Evolutionary conservation across 2,329 filamentous ascomycete genomes (phyloP), one percentile per base, ranked within the genome.

Genomic region (Ceratocystis albifundus): DNA sequence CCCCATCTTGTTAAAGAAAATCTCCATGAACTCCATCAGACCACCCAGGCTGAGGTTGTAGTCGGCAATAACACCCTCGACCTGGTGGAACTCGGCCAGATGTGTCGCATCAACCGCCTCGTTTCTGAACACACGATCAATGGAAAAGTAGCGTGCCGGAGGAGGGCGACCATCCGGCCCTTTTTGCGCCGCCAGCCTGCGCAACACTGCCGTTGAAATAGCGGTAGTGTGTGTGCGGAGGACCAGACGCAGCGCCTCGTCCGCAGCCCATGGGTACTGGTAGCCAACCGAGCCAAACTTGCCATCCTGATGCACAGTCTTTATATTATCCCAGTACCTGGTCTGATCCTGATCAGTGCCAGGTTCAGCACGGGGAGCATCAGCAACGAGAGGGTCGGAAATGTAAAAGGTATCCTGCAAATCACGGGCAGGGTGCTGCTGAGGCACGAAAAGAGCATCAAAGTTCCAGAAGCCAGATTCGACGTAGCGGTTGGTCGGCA

Each of bases 381-480:
- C 91, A 46, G 90, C 92, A 67, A 77, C 78, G 68, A 85, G 80
- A 59, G 94, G 94, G 73, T 99, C 92, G 50, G 91, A 91, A 73
- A 97, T 93, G 80, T 96, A 99, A 80, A 97, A 97, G 66, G 94
- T 97, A 74, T 99, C 94, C 81, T 99, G 94, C 71, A 96, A 82
- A 75, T 99, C 94, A 74, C 94, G 90, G 68, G 94, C 94, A 64
- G 94, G 94, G 76, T 99, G 94, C 81, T 99, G 94, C 78, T 96
- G 94, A 36, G 93, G 93, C 65, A 97, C 93, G 76, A 93, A 96
- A 69, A 99, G 89, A 28, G 92, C 86, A 74, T 97, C 93, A 76
- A 97, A 97, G 78, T 97, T 97, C 91, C 94, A 99, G 86, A 97
- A 96, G 61, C 93, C 92, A 12, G 92, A 93, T 78, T 99, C 94